phyloP scores from a whole-genome alignment of 345 rosid genomes.

The Euphorbia peplus region DNA sequence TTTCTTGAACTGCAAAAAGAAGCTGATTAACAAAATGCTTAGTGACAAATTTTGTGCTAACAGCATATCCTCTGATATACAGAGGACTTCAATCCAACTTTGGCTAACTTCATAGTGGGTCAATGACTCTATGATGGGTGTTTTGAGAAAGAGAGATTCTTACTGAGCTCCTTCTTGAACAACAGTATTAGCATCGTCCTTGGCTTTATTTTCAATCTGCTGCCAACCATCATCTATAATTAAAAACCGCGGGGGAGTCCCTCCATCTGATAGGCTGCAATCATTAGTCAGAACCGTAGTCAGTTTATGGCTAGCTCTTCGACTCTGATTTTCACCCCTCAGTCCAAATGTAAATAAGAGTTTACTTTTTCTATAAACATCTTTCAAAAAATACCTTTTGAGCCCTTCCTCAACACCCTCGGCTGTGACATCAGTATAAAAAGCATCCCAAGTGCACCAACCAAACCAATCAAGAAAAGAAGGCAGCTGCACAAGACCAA shows the following conservation, averaged over 20 bases:
- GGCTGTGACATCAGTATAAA: conserved; percentile 93
- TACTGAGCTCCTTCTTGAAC: conserved; percentile 99
- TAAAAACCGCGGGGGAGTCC: conserved; percentile 87
- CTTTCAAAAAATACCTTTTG: conserved; percentile 49
- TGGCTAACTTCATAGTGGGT: background rate
- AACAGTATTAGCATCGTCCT: conserved; percentile 51
- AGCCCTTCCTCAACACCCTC: conserved; percentile 95
- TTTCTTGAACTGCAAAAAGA: background rate
- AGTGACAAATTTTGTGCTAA: background rate
- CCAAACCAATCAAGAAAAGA: conserved; percentile 95
- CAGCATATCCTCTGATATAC: background rate
- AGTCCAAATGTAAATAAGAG: background rate
- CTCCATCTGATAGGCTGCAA: conserved; percentile 85
- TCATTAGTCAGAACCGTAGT: conserved; percentile 15
- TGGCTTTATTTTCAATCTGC: conserved; percentile 74
- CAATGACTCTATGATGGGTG: background rate
- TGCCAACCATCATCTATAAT: conserved; percentile 99
- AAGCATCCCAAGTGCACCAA: conserved; percentile 99
- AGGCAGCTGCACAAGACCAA: conserved; percentile 53
- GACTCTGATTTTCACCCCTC: background rate
- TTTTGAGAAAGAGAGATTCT: conserved; percentile 24
- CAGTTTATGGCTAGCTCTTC: conserved; percentile 1
- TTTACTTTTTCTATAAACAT: conserved; percentile 6
- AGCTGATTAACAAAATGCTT: background rate
- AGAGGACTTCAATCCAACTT: background rate